Percentiles rank a stretch among this genome's conserved stretches.
phyloP scores from a whole-genome alignment of 805 yeast genomes.

The Candida railenensis region DNA sequence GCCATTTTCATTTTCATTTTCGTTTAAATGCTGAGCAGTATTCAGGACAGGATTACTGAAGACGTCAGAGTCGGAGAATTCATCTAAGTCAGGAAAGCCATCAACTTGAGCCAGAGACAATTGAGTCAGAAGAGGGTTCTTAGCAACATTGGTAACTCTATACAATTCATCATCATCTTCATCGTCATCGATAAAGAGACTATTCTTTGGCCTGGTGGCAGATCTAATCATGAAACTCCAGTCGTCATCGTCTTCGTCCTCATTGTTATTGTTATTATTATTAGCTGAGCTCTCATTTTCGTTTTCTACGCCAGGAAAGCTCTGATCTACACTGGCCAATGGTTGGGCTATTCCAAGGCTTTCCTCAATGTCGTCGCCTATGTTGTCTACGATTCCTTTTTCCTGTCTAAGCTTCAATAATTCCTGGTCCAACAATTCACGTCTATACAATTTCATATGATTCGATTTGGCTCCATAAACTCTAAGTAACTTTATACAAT shows the following conservation, averaged over 20 bases:
- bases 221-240: slow-evolving; percentile 28
- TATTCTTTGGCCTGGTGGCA: slow-evolving; percentile 8
- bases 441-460: slow-evolving; percentile 32
- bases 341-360: neutral
- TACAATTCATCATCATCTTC: slow-evolving; percentile 10
- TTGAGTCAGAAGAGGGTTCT: neutral
- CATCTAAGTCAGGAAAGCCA: slow-evolving; percentile 14
- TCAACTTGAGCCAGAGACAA: slow-evolving; percentile 14
- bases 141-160: slow-evolving; percentile 1
- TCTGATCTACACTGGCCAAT: neutral
- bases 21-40: slow-evolving; percentile 9
- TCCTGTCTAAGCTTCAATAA: slow-evolving; percentile 20
- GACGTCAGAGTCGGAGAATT: slow-evolving; percentile 8
- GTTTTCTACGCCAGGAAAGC: neutral
- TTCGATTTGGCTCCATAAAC: slow-evolving; percentile 46
- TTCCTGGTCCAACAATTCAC: slow-evolving; percentile 27
- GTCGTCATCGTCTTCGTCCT: slow-evolving; percentile 23
- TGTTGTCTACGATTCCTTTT: slow-evolving; percentile 36
- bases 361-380: neutral
- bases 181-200: slow-evolving; percentile 14
- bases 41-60: slow-evolving; percentile 4
- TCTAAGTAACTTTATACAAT: slow-evolving; percentile 57
- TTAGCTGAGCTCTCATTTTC: neutral
- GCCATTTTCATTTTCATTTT: slow-evolving; percentile 16
- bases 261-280: slow-evolving; percentile 1